phyloP scores from a whole-genome alignment of 2,329 filamentous ascomycete species.

The Xylaria sp. region DNA sequence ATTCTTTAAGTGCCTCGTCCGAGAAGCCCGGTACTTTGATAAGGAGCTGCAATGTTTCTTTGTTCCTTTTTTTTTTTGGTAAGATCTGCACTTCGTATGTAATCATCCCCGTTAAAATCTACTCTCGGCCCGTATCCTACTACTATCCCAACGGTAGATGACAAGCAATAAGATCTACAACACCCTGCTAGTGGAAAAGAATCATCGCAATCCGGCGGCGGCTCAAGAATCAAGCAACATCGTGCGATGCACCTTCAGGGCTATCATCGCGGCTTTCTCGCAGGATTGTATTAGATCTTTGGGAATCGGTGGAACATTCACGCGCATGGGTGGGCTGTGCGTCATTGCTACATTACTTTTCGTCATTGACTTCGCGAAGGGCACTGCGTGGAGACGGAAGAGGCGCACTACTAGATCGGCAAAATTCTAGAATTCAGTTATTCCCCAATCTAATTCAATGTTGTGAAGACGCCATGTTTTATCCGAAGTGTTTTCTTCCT shows the following conservation, averaged over 20 bases:
- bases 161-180: neutral
- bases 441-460: neutral
- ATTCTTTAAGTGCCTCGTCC: no score
- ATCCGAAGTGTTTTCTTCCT: no score
- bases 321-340: neutral
- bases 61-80: no score
- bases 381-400: neutral
- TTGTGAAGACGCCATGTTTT: neutral
- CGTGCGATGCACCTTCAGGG: neutral
- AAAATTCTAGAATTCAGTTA: neutral
- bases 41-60: no score
- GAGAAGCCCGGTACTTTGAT: no score
- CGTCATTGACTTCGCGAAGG: neutral
- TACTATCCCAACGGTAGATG: neutral
- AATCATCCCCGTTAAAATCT: no score
- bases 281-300: neutral
- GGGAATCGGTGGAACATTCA: neutral
- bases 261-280: neutral
- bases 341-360: neutral
- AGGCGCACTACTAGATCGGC: neutral
- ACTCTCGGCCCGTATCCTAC: no score
- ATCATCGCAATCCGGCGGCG: neutral
- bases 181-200: neutral
- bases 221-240: neutral
- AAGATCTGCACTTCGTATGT: no score